phyloP scores from a whole-genome alignment of 1,139 yeast species.

The Magnusiomyces magnusii region DNA sequence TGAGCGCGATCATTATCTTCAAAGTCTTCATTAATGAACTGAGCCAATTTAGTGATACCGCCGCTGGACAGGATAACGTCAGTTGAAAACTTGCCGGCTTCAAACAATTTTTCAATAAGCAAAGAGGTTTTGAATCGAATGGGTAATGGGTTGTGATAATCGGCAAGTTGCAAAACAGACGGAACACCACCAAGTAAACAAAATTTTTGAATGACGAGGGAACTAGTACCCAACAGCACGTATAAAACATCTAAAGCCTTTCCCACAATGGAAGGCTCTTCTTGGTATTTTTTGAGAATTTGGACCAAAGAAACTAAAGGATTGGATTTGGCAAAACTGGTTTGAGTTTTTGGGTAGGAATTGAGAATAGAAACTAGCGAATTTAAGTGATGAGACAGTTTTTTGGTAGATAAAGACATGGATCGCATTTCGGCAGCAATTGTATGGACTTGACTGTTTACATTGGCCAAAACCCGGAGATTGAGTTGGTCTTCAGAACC shows the following conservation, averaged over 20 bases:
- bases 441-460: slow-evolving; percentile 19
- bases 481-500: slow-evolving; percentile 23
- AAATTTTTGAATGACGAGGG: slow-evolving; percentile 42
- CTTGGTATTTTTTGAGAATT: slow-evolving; percentile 34
- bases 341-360: slow-evolving; percentile 25
- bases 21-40: slow-evolving; percentile 50
- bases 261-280: slow-evolving; percentile 29
- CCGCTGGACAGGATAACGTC: slow-evolving; percentile 51
- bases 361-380: slow-evolving; percentile 5
- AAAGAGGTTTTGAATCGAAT: slow-evolving; percentile 42
- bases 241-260: slow-evolving; percentile 40
- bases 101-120: slow-evolving; percentile 37
- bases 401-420: slow-evolving; percentile 5
- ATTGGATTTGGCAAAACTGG: slow-evolving; percentile 40
- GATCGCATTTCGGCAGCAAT: slow-evolving; percentile 18
- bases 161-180: slow-evolving; percentile 39
- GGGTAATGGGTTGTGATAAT: slow-evolving; percentile 34
- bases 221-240: slow-evolving; percentile 35
- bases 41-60: slow-evolving; percentile 45
- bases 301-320: slow-evolving; percentile 46
- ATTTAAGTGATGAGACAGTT: slow-evolving; percentile 5
- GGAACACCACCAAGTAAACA: slow-evolving; percentile 55
- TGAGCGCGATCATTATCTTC: slow-evolving; percentile 35
- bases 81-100: slow-evolving; percentile 38
- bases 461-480: slow-evolving; percentile 24